Conservation (phyloP, 208 protist species). For the Trypanosomatidae sp. region DNA sequence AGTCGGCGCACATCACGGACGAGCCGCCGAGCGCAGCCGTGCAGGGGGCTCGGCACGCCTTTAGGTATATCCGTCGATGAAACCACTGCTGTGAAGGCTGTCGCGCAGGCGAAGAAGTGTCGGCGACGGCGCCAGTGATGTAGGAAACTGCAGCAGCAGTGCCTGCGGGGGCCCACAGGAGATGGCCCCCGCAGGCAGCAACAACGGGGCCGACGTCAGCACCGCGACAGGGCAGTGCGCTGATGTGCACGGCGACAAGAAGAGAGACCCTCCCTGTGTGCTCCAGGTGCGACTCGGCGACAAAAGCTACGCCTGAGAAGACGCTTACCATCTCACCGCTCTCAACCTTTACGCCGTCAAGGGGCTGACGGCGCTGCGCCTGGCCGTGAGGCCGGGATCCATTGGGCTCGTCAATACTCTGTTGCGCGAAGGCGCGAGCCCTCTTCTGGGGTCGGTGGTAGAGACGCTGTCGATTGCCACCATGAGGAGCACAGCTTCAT, state of each 20-base stretch:
- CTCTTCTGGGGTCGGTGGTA: constrained; percentile 19
- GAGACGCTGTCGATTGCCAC: constrained; percentile 17
- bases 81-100: constrained; percentile 16
- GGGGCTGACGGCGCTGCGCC: constrained; percentile 40
- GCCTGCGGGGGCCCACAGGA: not conserved
- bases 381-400: constrained; percentile 35
- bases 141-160: not conserved
- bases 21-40: constrained; percentile 14
- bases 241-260: not conserved
- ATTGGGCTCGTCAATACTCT: constrained; percentile 39
- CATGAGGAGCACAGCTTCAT: constrained; percentile 1
- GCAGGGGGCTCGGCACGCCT: constrained; percentile 12
- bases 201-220: not conserved
- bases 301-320: not conserved
- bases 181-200: not conserved
- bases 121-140: constrained; percentile 8
- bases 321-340: not conserved
- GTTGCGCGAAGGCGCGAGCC: constrained; percentile 36
- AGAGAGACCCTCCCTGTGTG: not conserved
- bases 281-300: not conserved
- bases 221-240: not conserved
- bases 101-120: constrained; percentile 11
- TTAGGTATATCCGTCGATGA: constrained; percentile 19
- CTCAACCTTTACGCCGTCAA: not conserved
- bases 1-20: constrained; percentile 13